Evolutionary conservation across 2,329 filamentous ascomycete species (phyloP).

Genomic region (Pseudogymnoascus verrucosus): DNA sequence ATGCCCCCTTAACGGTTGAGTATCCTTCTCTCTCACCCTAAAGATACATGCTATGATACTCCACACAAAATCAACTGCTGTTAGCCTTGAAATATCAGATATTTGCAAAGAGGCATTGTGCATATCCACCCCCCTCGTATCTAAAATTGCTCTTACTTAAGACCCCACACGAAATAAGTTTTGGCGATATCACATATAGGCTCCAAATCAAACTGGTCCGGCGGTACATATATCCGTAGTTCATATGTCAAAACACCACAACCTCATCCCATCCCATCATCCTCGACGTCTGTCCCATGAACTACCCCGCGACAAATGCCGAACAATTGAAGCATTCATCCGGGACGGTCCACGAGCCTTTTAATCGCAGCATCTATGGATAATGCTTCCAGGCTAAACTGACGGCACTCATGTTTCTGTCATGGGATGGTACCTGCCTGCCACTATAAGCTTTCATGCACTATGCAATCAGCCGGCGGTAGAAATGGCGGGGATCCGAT

Average conservation of each 20-base stretch:
- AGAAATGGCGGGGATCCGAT: background rate
- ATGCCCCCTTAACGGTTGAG: background rate
- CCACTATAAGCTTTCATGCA: constrained; percentile 4
- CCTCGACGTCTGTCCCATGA: background rate
- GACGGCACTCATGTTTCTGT: background rate
- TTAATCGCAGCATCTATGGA: background rate
- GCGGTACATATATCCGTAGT: background rate
- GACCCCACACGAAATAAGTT: background rate
- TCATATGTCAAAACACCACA: background rate
- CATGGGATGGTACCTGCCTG: constrained; percentile 1
- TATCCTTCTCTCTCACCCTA: background rate
- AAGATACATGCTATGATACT: background rate
- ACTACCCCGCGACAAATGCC: background rate
- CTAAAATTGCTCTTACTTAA: background rate
- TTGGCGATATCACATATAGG: background rate
- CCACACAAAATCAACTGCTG: background rate
- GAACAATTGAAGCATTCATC: background rate
- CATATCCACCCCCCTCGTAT: background rate
- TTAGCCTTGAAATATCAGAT: background rate
- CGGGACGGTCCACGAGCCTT: background rate
- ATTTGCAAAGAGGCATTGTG: background rate
- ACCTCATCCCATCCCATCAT: background rate
- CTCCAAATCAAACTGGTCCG: background rate
- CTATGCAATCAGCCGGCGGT: background rate
- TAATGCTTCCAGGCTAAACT: background rate